Conservation (phyloP, 306 rosid species). For the Cucumis cinereus region DNA sequence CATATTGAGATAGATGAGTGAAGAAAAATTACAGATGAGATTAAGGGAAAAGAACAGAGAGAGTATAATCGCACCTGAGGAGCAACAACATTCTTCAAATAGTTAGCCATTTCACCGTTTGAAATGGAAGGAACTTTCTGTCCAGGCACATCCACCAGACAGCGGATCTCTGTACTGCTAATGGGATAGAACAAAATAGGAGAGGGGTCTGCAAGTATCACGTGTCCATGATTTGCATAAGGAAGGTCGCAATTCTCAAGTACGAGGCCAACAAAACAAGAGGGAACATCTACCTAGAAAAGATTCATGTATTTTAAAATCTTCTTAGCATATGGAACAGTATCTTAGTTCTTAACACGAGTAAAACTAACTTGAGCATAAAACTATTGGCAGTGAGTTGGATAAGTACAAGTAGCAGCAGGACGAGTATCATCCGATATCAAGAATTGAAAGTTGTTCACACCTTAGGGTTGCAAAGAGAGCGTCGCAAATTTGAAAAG, state of each 20-base stretch:
- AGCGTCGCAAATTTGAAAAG: constrained; percentile 87
- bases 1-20: background rate
- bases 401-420: constrained; percentile 2
- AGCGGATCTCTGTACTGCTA: constrained; percentile 84
- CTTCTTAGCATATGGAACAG: background rate
- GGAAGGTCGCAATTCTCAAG: constrained; percentile 91
- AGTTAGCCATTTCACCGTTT: constrained; percentile 79
- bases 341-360: background rate
- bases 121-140: constrained; percentile 87
- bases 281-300: constrained; percentile 78
- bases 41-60: background rate
- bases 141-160: constrained; percentile 94
- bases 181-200: constrained; percentile 87
- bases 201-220: constrained; percentile 81
- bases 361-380: background rate
- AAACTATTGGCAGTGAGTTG: background rate
- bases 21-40: background rate
- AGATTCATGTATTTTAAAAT: background rate
- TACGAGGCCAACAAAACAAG: constrained; percentile 79
- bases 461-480: constrained; percentile 85
- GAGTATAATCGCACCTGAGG: constrained; percentile 50
- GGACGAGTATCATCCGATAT: background rate
- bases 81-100: constrained; percentile 73
- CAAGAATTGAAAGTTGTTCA: background rate
- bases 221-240: constrained; percentile 78